These are phyloP conservation scores for Coemansia javaensis DNA, from an alignment of 192 early-diverging fungal species.

Conservation along the genomic window DNA sequence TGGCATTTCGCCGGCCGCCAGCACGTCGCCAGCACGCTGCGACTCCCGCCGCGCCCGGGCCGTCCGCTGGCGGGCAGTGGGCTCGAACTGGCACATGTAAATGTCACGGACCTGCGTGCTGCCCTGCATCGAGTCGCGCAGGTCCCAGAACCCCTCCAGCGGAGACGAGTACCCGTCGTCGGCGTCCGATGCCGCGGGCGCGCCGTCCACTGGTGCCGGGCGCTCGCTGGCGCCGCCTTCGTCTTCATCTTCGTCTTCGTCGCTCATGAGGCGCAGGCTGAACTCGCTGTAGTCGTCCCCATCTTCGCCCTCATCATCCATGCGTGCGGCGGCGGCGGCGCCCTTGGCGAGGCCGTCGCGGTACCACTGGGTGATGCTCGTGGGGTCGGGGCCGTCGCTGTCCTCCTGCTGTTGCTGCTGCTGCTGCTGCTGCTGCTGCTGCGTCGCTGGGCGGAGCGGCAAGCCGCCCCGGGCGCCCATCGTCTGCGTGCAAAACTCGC, in stretches of 20 bases:
- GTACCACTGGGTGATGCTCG: conserved; percentile 42
- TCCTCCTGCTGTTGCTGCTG: not conserved
- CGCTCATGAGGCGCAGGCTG: not conserved
- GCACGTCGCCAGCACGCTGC: not conserved
- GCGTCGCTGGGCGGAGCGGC: too few species aligned
- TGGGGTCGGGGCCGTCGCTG: not conserved
- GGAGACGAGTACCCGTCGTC: conserved; percentile 40
- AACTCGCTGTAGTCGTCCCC: not conserved
- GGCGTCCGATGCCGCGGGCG: not conserved
- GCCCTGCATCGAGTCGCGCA: conserved; percentile 7
- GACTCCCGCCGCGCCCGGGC: conserved; percentile 5
- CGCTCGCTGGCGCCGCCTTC: not conserved
- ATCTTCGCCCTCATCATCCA: not conserved
- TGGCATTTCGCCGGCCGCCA: not conserved
- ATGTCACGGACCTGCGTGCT: conserved; percentile 11
- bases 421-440: not conserved
- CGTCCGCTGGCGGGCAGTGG: conserved; percentile 6
- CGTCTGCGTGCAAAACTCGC: conserved; percentile 31
- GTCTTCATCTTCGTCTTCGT: too few species aligned
- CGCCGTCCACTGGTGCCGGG: too few species aligned
- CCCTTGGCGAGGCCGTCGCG: conserved; percentile 12
- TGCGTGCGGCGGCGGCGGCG: not conserved
- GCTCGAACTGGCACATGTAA: conserved; percentile 40
- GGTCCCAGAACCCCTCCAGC: conserved; percentile 44
- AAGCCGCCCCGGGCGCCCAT: too few species aligned